phyloP scores from a whole-genome alignment of 768 basidiomycete genomes.

The Boletus subparvulus region DNA sequence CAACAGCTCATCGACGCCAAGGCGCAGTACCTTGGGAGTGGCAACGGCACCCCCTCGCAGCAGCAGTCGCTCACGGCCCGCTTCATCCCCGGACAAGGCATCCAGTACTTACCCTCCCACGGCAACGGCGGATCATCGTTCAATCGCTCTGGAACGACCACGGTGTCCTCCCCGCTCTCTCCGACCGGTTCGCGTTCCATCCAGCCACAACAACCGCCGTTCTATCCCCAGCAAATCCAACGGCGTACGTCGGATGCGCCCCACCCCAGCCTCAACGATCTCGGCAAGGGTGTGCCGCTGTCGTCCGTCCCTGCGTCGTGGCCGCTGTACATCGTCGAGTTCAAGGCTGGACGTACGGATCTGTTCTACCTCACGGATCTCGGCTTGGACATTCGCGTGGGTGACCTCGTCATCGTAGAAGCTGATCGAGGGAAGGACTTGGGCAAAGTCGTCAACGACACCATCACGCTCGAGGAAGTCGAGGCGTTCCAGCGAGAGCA shows the following conservation, averaged over 20 bases:
- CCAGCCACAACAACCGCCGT: constrained; percentile 30
- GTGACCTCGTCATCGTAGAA: constrained; percentile 95
- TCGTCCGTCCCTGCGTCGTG: constrained; percentile 78
- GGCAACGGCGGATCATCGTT: constrained; percentile 34
- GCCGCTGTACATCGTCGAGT: constrained; percentile 95
- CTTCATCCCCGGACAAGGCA: constrained; percentile 64
- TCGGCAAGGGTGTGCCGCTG: constrained; percentile 89
- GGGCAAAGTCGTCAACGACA: constrained; percentile 89
- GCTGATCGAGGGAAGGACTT: constrained; percentile 93
- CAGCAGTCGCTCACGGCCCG: constrained; percentile 50
- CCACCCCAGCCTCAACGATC: constrained; percentile 44
- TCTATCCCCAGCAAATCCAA: constrained; percentile 33
- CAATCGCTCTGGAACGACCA: constrained; percentile 37
- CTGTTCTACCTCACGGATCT: constrained; percentile 86
- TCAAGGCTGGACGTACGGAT: constrained; percentile 96
- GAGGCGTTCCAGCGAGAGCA: constrained; percentile 87
- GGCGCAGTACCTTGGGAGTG: constrained; percentile 32
- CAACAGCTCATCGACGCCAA: constrained; percentile 44
- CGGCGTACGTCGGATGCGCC: constrained; percentile 43
- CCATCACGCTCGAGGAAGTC: constrained; percentile 85
- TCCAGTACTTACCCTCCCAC: constrained; percentile 52
- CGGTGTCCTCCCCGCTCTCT: constrained; percentile 56
- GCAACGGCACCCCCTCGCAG: constrained; percentile 20
- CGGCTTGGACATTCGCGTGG: constrained; percentile 64
- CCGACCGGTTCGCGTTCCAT: constrained; percentile 38